Conservation (phyloP, 2,329 filamentous ascomycete species). For the Colletotrichum tropicicola region DNA sequence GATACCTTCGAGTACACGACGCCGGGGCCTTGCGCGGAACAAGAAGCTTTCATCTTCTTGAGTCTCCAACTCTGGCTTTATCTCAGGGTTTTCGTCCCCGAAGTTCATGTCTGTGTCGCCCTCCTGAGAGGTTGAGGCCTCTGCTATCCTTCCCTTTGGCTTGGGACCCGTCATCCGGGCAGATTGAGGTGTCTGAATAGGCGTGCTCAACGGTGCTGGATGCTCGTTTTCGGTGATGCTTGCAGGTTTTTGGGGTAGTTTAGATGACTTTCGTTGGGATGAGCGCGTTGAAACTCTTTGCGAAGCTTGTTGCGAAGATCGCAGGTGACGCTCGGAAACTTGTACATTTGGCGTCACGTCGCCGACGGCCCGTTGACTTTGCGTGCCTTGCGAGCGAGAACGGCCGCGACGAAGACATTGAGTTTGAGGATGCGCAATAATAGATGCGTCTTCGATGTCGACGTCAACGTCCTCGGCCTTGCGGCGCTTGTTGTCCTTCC, state of each 20-base stretch:
- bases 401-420: neutral
- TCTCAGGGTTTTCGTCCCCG: neutral
- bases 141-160: neutral
- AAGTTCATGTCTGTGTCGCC: neutral
- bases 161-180: neutral
- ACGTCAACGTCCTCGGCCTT: neutral
- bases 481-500: slow-evolving; percentile 39
- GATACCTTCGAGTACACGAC: neutral
- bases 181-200: slow-evolving; percentile 23
- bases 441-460: neutral
- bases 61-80: slow-evolving; percentile 32
- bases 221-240: neutral
- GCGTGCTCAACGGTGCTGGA: slow-evolving; percentile 11
- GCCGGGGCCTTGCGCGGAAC: slow-evolving; percentile 36
- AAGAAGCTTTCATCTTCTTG: slow-evolving; percentile 45
- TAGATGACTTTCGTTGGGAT: neutral
- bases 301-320: neutral
- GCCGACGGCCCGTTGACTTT: neutral
- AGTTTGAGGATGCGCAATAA: neutral
- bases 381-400: neutral
- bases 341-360: neutral
- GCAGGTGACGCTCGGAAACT: neutral
- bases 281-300: neutral
- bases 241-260: neutral
- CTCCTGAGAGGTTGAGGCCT: neutral